phyloP scores from a whole-genome alignment of 2,329 filamentous ascomycete genomes.

The Diaporthe longicolla region DNA sequence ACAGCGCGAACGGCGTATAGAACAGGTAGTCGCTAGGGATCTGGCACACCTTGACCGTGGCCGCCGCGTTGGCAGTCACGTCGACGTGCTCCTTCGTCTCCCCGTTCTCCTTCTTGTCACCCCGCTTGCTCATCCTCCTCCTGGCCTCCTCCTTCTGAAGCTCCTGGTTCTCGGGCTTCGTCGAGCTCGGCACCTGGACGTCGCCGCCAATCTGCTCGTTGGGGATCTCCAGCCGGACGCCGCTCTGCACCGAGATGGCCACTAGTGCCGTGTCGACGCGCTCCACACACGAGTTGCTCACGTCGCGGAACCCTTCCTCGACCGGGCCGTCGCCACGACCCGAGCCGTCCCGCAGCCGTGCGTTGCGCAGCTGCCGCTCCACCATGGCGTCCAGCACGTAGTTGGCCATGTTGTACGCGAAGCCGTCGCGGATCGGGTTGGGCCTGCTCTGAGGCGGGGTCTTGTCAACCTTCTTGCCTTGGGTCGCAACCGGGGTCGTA shows the following conservation, averaged over 20 bases:
- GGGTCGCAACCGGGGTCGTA: not conserved
- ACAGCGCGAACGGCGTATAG: slow-evolving; percentile 64
- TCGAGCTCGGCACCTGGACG: slow-evolving; percentile 43
- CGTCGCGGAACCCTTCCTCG: slow-evolving; percentile 57
- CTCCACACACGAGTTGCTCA: slow-evolving; percentile 59
- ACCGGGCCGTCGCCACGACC: slow-evolving; percentile 57
- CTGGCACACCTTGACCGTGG: slow-evolving; percentile 53
- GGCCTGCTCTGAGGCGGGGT: not conserved
- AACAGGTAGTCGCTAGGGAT: slow-evolving; percentile 65
- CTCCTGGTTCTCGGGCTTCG: slow-evolving; percentile 32
- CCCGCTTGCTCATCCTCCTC: slow-evolving; percentile 9
- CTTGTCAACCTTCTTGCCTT: not conserved
- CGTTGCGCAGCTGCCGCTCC: slow-evolving; percentile 62
- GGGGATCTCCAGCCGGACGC: slow-evolving; percentile 45
- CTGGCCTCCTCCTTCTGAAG: not conserved
- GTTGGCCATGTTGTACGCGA: slow-evolving; percentile 57
- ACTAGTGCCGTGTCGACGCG: slow-evolving; percentile 21
- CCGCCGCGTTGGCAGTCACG: slow-evolving; percentile 42
- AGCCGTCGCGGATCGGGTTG: slow-evolving; percentile 57
- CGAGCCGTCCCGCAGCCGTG: slow-evolving; percentile 57
- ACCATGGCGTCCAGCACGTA: slow-evolving; percentile 61
- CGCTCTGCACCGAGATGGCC: slow-evolving; percentile 42
- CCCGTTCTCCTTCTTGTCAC: not conserved
- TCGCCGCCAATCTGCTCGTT: slow-evolving; percentile 40
- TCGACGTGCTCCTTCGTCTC: slow-evolving; percentile 30